These are phyloP conservation scores for Craterostigma plantagineum DNA, from an alignment of 257 asterid species.

Conservation along the genomic window DNA sequence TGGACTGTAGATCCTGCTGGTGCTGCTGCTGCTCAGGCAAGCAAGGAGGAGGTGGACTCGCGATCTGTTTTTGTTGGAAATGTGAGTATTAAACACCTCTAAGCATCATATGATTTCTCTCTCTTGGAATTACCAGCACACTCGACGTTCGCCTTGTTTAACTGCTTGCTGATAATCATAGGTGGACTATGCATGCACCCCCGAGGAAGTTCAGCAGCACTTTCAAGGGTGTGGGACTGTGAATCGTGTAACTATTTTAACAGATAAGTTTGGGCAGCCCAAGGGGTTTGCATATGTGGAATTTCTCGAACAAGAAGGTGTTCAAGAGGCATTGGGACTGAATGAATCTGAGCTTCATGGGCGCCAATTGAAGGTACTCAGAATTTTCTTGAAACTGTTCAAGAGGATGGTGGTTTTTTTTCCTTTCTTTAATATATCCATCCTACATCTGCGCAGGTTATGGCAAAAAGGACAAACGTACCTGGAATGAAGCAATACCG, in stretches of 20 bases:
- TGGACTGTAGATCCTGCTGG: slow-evolving; percentile 29
- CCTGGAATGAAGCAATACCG: slow-evolving; percentile 59
- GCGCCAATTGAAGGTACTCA: slow-evolving; percentile 37
- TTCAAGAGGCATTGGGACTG: slow-evolving; percentile 39
- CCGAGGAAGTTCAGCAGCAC: slow-evolving; percentile 62
- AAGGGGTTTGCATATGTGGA: slow-evolving; percentile 62
- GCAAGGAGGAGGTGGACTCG: slow-evolving; percentile 49
- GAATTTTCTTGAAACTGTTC: not conserved
- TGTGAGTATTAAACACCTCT: slow-evolving; percentile 22
- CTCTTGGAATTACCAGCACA: not conserved
- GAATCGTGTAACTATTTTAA: slow-evolving; percentile 46
- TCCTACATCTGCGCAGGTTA: slow-evolving; percentile 16
- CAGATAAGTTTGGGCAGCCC: slow-evolving; percentile 50
- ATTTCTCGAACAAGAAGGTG: slow-evolving; percentile 42
- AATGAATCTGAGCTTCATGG: slow-evolving; percentile 68
- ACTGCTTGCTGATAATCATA: slow-evolving; percentile 3
- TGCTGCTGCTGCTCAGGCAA: slow-evolving; percentile 33
- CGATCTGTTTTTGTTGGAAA: slow-evolving; percentile 61
- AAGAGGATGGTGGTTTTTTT: not conserved
- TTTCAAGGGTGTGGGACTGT: slow-evolving; percentile 59
- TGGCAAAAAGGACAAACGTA: slow-evolving; percentile 46
- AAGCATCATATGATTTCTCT: not conserved
- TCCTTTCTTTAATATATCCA: not conserved
- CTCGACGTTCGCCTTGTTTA: slow-evolving; percentile 3
- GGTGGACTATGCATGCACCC: slow-evolving; percentile 65